Conservation (phyloP, 2,329 filamentous ascomycete species). For the Exophiala xenobiotica region DNA sequence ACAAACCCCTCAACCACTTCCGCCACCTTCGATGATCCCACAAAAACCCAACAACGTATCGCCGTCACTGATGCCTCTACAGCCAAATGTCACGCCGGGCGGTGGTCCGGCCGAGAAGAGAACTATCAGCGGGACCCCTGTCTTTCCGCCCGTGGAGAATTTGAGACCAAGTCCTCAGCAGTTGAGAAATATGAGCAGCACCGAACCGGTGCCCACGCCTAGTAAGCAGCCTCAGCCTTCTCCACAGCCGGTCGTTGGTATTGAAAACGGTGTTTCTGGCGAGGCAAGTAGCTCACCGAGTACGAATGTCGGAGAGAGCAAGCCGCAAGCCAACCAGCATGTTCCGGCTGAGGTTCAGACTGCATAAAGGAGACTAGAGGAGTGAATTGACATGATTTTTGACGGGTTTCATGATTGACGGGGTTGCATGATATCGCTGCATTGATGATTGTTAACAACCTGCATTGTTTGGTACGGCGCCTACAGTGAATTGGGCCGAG, state of each 20-base stretch:
- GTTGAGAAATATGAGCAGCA: conserved; percentile 24
- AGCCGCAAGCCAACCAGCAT: too few species aligned
- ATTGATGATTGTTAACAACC: too few species aligned
- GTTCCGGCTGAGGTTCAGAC: too few species aligned
- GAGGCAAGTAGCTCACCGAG: too few species aligned
- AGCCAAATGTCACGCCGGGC: neutral
- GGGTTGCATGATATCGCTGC: too few species aligned
- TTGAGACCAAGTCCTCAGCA: conserved; percentile 30
- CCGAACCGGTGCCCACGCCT: conserved; percentile 29
- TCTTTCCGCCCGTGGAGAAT: conserved; percentile 31
- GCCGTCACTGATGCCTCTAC: neutral
- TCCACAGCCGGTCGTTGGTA: neutral
- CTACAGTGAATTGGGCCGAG: too few species aligned
- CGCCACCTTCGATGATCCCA: conserved; percentile 33
- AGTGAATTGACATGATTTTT: too few species aligned
- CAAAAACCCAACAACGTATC: conserved; percentile 21
- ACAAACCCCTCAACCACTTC: conserved; percentile 35
- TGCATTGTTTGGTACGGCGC: too few species aligned
- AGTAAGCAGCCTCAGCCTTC: conserved; percentile 29
- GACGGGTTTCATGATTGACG: too few species aligned
- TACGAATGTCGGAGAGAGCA: too few species aligned
- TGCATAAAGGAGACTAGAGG: too few species aligned
- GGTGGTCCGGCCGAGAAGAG: conserved; percentile 11
- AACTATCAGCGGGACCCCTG: conserved; percentile 28
- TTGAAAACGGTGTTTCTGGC: neutral